phyloP scores from a whole-genome alignment of 176 grass and related monocot species.

The Luzula sylvatica region DNA sequence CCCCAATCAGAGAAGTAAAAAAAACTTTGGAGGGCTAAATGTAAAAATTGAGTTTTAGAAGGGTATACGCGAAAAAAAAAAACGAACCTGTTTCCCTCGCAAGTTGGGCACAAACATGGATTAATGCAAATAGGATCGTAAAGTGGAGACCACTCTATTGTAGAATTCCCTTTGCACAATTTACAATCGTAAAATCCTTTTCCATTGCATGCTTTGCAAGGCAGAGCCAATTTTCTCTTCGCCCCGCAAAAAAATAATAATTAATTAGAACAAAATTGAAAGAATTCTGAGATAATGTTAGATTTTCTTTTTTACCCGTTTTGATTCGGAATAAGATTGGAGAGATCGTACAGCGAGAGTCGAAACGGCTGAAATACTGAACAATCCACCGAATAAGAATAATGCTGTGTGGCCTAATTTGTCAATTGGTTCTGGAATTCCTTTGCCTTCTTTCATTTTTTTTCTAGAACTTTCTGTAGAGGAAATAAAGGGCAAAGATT shows the following conservation, averaged over 20 bases:
- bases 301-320: constrained; percentile 34
- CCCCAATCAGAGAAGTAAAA: too few relatives aligned
- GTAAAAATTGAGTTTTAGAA: not conserved
- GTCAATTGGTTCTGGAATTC: constrained; percentile 35
- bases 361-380: constrained; percentile 46
- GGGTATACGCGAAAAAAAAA: not conserved
- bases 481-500: not conserved
- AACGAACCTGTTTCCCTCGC: constrained; percentile 59
- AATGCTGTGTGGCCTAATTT: constrained; percentile 33
- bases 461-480: not conserved
- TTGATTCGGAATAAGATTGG: constrained; percentile 51
- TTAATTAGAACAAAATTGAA: not conserved
- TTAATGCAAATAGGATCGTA: constrained; percentile 79
- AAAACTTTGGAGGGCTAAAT: not conserved
- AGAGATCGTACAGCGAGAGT: constrained; percentile 52
- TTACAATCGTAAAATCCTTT: constrained; percentile 77
- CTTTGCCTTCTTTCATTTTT: constrained; percentile 18
- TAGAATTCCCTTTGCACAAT: constrained; percentile 55
- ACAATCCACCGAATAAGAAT: constrained; percentile 46
- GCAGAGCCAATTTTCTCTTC: constrained; percentile 54
- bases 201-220: constrained; percentile 65
- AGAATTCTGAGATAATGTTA: not conserved
- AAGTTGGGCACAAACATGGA: constrained; percentile 88
- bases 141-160: constrained; percentile 80
- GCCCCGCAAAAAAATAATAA: not conserved